Evolutionary conservation across 176 grass and related monocot genomes (phyloP).

Genomic region (Microstegium vimineum): DNA sequence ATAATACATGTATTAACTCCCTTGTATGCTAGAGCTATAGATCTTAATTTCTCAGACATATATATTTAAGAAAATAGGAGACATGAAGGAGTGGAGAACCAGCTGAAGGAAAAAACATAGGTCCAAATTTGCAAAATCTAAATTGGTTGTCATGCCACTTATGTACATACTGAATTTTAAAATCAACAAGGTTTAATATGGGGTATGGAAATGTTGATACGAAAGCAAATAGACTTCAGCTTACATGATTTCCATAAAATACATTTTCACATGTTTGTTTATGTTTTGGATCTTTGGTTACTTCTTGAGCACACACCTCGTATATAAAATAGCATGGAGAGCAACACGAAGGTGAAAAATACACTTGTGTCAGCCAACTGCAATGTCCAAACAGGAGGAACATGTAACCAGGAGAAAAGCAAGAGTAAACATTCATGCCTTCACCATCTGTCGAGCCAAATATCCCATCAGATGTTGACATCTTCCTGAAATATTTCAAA

Average conservation of each 20-base stretch:
- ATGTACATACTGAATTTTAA: background rate
- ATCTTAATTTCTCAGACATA: background rate
- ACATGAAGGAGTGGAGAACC: background rate
- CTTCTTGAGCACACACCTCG: too few species aligned
- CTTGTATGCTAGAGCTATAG: background rate
- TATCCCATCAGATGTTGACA: too few species aligned
- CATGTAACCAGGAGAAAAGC: too few species aligned
- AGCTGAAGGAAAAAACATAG: background rate
- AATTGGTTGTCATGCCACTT: background rate
- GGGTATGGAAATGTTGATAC: background rate
- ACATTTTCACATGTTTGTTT: background rate
- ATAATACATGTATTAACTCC: background rate
- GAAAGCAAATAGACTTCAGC: background rate
- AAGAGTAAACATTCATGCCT: too few species aligned
- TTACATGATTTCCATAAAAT: background rate
- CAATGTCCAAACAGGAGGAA: too few species aligned
- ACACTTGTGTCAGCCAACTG: too few species aligned
- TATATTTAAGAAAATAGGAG: background rate
- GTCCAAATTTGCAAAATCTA: background rate
- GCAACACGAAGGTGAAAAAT: too few species aligned
- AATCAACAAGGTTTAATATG: background rate
- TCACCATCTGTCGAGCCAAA: too few species aligned
- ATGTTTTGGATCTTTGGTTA: too few species aligned
- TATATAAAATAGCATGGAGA: too few species aligned
- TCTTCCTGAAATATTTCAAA: too few species aligned